These are phyloP conservation scores for Fusarium protoensiforme DNA, from an alignment of 2,329 filamentous ascomycete genomes.

Conservation along the genomic window DNA sequence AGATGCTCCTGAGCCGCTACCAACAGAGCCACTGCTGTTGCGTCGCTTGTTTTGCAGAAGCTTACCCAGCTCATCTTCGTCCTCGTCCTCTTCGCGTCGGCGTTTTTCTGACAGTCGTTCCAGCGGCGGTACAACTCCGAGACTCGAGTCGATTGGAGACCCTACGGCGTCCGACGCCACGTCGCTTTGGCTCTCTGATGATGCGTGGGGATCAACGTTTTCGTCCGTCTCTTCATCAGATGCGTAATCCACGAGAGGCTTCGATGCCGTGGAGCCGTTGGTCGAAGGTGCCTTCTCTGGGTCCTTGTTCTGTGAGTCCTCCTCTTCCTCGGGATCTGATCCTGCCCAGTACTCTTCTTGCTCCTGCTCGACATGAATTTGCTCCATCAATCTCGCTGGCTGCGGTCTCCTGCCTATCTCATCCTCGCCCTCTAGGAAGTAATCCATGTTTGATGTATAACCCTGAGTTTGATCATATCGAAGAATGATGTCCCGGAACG, in stretches of 20 bases:
- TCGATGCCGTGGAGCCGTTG: constrained; percentile 73
- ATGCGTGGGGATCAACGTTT: constrained; percentile 66
- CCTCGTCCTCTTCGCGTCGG: constrained; percentile 87
- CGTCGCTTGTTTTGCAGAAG: constrained; percentile 74
- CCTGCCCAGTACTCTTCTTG: constrained; percentile 96
- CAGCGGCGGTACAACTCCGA: constrained; percentile 65
- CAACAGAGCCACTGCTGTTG: constrained; percentile 65
- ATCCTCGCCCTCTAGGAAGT: constrained; percentile 78
- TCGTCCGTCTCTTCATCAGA: constrained; percentile 83
- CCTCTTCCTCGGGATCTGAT: constrained; percentile 86
- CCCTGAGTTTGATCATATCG: constrained; percentile 84
- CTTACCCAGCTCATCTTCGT: constrained; percentile 91
- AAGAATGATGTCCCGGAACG: constrained; percentile 80
- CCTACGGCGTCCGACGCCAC: constrained; percentile 49
- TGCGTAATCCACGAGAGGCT: constrained; percentile 89
- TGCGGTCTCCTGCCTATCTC: constrained; percentile 59
- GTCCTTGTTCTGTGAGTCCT: constrained; percentile 55
- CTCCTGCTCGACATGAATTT: constrained; percentile 76
- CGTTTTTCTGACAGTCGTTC: constrained; percentile 90
- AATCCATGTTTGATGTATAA: constrained; percentile 73
- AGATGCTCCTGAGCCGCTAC: constrained; percentile 51
- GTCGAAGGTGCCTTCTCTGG: constrained; percentile 51
- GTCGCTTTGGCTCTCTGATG: constrained; percentile 41
- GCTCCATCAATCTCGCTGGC: constrained; percentile 75
- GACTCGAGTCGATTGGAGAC: constrained; percentile 41